Base-by-base conservation (phyloP, 2,329 filamentous ascomycete species). In the Fusarium sp. region DNA sequence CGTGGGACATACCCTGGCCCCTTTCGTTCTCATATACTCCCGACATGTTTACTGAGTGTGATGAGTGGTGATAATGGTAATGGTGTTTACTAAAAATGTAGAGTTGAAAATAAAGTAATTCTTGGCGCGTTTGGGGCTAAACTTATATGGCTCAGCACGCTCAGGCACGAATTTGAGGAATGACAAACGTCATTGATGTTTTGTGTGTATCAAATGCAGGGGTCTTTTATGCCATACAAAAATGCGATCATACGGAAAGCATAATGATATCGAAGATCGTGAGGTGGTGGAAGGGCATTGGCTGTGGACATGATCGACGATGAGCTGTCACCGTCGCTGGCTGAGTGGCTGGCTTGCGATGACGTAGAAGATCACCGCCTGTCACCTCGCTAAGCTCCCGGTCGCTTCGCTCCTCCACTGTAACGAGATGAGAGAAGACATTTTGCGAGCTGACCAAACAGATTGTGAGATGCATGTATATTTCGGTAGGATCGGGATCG, bases 1-100 rank as follows among this genome's bases (percentile, higher is more conserved):
- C 62, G 2, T 74, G 72, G 21, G 72, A 74, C 16, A 62, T 45
- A 11, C 72, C 72, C 31, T 74, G 71, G 1, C 59, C 65, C 6
- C 14, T 46, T 4, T 67, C 26, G 8, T 70, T 70, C 25, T 74
- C 59, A 2, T 44, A 39, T 12, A 57, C 46, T 7, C 55, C 45
- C 1, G 63, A 61, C 44, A 56, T 70, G 18, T 4, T 56, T 11
- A n/a, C 21, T 21, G 7, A 8, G 30, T 30, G 28, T 30, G 28
- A 8, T 31, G 1, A 16, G 1, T 31, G 30, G 13, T 16, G 30
- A 16, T 31, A 31, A 31, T 0, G 13, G 7, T 14, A 1, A 31
- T 25, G 12, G 11, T 37, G 16, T n/a, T 23, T 28, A 10, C 6
- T 37, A 37, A 14, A 8, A 37, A 37, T 10, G n/a, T 7, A 52